Percentiles rank a stretch among this genome's conserved stretches.
Evolutionary conservation across 2,329 filamentous ascomycete species (phyloP).

Genomic region (Arthrobotrys sphaeroides): DNA sequence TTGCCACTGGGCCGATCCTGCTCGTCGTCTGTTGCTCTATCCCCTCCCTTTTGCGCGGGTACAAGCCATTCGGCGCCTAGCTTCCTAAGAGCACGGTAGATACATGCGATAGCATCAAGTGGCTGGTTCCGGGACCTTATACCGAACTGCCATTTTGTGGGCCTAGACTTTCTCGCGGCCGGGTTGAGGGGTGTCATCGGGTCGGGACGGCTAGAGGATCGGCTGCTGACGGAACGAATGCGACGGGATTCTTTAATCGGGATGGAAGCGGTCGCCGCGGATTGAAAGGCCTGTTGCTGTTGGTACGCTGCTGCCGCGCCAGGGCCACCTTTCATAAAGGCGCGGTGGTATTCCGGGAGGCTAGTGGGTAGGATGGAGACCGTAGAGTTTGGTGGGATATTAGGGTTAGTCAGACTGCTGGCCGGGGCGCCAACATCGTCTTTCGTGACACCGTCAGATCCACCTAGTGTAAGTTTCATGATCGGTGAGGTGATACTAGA

Average conservation of each 20-base stretch:
- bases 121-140: slow-evolving; percentile 94
- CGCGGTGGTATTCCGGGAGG: slow-evolving; percentile 86
- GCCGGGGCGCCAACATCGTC: slow-evolving; percentile 50
- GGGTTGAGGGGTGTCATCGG: slow-evolving; percentile 47
- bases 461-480: slow-evolving; percentile 31
- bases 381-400: slow-evolving; percentile 71
- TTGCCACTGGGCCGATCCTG: slow-evolving; percentile 61
- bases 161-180: slow-evolving; percentile 65
- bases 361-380: slow-evolving; percentile 92
- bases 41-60: slow-evolving; percentile 64
- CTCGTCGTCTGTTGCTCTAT: slow-evolving; percentile 67
- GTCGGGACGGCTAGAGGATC: slow-evolving; percentile 40
- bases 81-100: slow-evolving; percentile 88
- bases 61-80: slow-evolving; percentile 86
- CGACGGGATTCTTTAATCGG: slow-evolving; percentile 48
- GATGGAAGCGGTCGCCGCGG: slow-evolving; percentile 59
- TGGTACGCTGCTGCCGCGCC: slow-evolving; percentile 57
- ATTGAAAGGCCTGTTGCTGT: slow-evolving; percentile 63
- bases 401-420: slow-evolving; percentile 66
- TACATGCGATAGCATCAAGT: slow-evolving; percentile 91
- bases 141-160: slow-evolving; percentile 96
- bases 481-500: slow-evolving; percentile 44
- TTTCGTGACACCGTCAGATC: slow-evolving; percentile 44
- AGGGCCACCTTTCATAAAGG: slow-evolving; percentile 78
- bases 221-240: slow-evolving; percentile 36